Evolutionary conservation across 345 rosid genomes (phyloP), one percentile per base, ranked within the genome.

Genomic region (Lepidium didymum): DNA sequence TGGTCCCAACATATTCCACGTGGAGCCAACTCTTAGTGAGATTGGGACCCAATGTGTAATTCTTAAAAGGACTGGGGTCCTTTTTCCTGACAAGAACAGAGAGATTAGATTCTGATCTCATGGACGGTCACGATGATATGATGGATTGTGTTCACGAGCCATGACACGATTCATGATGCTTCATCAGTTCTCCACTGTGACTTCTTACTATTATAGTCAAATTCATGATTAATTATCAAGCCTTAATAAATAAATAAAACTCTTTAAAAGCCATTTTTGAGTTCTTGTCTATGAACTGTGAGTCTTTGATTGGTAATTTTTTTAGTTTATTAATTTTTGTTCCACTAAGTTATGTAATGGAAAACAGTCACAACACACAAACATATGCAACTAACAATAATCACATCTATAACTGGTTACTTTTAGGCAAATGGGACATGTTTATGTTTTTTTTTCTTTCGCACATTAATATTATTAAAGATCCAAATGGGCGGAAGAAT

Each of bases 131-230:
- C 66, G 76, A 72, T 72, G 70, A 56, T 64, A 72, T 49, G 77
- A 64, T 73, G 66, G 71, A 40, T 73, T 64, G 46, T 64, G 66
- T 57, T 65, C 60, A 64, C 50, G 66, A 64, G 77, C 60, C 60
- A 65, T 73, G 77, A 73, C 71, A 65, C 71, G 77, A 73, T 61
- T 73, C 71, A 40, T 73, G 71, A 73, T 73, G 71, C 71, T 73
- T 64, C 77, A 37, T 73, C 36, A 64, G 42, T 62, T 34, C 14
- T 35, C 31, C 40, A 40, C 60, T 52, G 33, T 46, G 34, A n/a
- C 56, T 47, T 72, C 60, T 3, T 43, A 55, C 59, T 46, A 63
- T 63, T 63, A 37, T 64, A 31, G 58, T 56, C 54, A 65, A 64
- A 36, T 56, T 46, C 13, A 45, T 37, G 42, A 72, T 55, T 55